These are phyloP conservation scores for Nitzschia sp. DNA, from an alignment of 108 stramenopile genomes.

Conservation along the genomic window DNA sequence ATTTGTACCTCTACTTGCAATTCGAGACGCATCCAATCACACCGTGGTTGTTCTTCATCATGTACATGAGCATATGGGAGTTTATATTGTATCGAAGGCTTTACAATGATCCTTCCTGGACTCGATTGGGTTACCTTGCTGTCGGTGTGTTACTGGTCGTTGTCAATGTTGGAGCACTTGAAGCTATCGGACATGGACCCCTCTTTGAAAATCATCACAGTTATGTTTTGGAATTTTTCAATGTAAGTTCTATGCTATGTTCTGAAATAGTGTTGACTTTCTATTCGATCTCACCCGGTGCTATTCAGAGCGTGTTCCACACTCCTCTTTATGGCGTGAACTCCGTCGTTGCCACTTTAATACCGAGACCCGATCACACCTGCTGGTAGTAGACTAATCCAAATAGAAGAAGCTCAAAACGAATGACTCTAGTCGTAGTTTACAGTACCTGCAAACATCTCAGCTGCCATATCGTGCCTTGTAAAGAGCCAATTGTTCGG, in stretches of 20 bases:
- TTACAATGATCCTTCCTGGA: conserved; percentile 4
- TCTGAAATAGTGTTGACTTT: background rate
- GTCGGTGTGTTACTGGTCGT: conserved; percentile 11
- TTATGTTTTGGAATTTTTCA: conserved; percentile 34
- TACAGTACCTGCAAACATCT: too few species aligned
- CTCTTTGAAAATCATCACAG: conserved; percentile 35
- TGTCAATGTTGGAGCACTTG: conserved; percentile 29
- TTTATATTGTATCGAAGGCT: conserved; percentile 11
- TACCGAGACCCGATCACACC: conserved; percentile 23
- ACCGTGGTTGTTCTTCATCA: conserved; percentile 31
- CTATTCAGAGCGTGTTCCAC: conserved; percentile 26
- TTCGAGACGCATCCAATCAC: conserved; percentile 19
- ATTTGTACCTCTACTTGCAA: conserved; percentile 21
- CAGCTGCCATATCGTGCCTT: conserved; percentile 58
- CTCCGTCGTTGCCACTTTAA: conserved; percentile 10
- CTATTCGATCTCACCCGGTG: background rate
- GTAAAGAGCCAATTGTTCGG: conserved; percentile 71
- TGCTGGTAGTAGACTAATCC: conserved; percentile 16
- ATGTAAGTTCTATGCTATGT: conserved; percentile 1
- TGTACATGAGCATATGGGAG: conserved; percentile 34
- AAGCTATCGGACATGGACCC: conserved; percentile 34
- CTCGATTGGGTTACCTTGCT: conserved; percentile 8
- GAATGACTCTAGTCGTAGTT: background rate
- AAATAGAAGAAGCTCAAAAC: background rate
- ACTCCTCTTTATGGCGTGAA: conserved; percentile 32